Evolutionary conservation across 257 asterid species (phyloP).

Genomic region (Przewalskia tangutica): DNA sequence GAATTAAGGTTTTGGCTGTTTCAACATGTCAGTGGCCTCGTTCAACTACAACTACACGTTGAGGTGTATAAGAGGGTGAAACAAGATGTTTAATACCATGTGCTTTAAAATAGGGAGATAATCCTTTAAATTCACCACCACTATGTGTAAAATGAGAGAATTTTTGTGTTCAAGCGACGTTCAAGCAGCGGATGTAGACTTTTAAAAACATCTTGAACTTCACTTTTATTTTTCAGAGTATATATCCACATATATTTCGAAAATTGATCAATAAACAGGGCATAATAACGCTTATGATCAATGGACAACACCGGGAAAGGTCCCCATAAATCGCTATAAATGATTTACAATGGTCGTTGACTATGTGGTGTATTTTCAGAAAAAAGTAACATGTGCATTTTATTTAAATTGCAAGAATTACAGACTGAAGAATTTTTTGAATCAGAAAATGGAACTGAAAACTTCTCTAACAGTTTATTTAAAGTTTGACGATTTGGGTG

Average conservation of each 20-base stretch:
- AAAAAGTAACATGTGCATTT: neutral
- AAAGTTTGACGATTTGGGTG: neutral
- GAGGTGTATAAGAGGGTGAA: neutral
- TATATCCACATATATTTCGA: no score
- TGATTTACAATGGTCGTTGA: no score
- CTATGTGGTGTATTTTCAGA: neutral
- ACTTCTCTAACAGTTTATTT: neutral
- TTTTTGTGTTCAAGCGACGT: no score
- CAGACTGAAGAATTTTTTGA: neutral
- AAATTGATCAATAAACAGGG: no score
- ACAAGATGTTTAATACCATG: neutral
- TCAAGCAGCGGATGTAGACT: no score
- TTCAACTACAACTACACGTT: neutral
- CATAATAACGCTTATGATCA: no score
- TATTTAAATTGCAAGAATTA: neutral
- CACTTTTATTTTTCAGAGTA: no score
- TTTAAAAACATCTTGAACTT: no score
- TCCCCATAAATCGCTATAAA: no score
- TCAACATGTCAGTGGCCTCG: no score
- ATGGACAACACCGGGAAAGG: no score
- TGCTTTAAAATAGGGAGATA: neutral
- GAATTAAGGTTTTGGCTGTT: no score
- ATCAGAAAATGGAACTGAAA: neutral
- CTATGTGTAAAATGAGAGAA: neutral
- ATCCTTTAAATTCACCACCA: neutral